Evolutionary conservation across 306 rosid genomes (phyloP).

Genomic region (Rosa lucieae): DNA sequence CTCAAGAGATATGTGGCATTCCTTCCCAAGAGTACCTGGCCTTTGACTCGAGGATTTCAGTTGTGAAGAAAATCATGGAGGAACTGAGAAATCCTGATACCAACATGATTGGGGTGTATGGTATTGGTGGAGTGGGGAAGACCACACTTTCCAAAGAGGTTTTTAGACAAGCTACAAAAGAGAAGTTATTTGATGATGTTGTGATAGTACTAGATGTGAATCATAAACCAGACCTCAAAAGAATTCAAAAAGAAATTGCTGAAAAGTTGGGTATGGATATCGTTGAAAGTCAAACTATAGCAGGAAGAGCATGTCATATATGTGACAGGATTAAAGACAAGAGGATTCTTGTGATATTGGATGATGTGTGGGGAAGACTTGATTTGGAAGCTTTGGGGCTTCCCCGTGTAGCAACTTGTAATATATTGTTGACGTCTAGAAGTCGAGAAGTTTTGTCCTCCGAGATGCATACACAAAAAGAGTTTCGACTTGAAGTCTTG

Average conservation of each 20-base stretch:
- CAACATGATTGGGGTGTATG: slow-evolving; percentile 22
- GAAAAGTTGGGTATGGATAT: slow-evolving; percentile 19
- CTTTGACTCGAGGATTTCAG: slow-evolving; percentile 22
- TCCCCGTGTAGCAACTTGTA: slow-evolving; percentile 4
- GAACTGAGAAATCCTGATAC: slow-evolving; percentile 17
- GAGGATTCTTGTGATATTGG: slow-evolving; percentile 15
- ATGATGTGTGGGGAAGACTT: slow-evolving; percentile 17
- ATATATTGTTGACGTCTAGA: slow-evolving; percentile 24
- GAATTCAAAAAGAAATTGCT: slow-evolving; percentile 23
- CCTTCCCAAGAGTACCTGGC: slow-evolving; percentile 6
- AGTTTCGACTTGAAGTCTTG: slow-evolving; percentile 1
- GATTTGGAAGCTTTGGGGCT: slow-evolving; percentile 22
- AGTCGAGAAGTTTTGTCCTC: neutral
- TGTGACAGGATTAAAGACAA: slow-evolving; percentile 15
- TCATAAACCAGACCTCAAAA: slow-evolving; percentile 10
- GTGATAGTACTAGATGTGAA: slow-evolving; percentile 12
- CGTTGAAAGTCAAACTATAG: neutral
- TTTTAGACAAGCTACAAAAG: neutral
- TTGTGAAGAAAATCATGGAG: slow-evolving; percentile 13
- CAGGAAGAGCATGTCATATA: neutral
- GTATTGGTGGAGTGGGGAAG: slow-evolving; percentile 33
- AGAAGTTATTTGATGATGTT: slow-evolving; percentile 20
- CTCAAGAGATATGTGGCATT: neutral
- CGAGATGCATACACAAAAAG: neutral
- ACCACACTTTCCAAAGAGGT: slow-evolving; percentile 20